Base-by-base conservation (phyloP, 2,329 filamentous ascomycete genomes). In the Amauroascus verrucosus region DNA sequence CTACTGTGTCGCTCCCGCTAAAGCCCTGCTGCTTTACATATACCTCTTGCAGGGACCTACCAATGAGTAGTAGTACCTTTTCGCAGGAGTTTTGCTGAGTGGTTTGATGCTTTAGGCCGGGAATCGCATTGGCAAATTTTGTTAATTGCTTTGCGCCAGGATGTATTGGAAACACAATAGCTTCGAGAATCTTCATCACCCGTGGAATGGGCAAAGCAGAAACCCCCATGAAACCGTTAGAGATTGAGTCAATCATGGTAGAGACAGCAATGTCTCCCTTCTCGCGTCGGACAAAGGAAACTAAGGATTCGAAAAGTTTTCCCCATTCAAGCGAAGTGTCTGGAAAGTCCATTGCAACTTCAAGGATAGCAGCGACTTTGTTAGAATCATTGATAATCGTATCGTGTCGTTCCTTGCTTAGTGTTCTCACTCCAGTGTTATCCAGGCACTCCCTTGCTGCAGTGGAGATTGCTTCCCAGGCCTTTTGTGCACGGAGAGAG, bases 241-340 rank as follows among this genome's bases (percentile, higher is more conserved):
- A 80, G 2, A 93, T 62, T 1, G 84, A 85, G 56, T 94, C 88
- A 37, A 90, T 73, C 1, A 88, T 75, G 22, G 79, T 77, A 48
- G 86, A 73, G 4, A 82, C 79, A 38, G 83, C 76, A 5, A 81
- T 83, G 57, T 88, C 82, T 2, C 87, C 86, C 50, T 79, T 78
- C 58, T 88, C 82, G 11, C 75, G 70, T 16, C 74, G 76, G 6
- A 84, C 78, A 50, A 79, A 77, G 7, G 75, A 68, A 2, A 78
- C 71, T 7, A 87, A 69, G 0, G 74, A 67, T 7, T 77, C 70
- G 50, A 87, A 80, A 0, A 91, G 70, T 0, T 72, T 56, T 48
- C 65, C 63, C 75, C 76, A 78, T 38, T 66, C 63, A 9, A 65
- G 33, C 53, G 56, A 58, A 32, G 56, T 48, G 56, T 56, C 55